A percentile compares a stretch with the other conserved stretches of the same genome.
phyloP scores from a whole-genome alignment of 2,329 filamentous ascomycete genomes.

The Botrytis deweyae region DNA sequence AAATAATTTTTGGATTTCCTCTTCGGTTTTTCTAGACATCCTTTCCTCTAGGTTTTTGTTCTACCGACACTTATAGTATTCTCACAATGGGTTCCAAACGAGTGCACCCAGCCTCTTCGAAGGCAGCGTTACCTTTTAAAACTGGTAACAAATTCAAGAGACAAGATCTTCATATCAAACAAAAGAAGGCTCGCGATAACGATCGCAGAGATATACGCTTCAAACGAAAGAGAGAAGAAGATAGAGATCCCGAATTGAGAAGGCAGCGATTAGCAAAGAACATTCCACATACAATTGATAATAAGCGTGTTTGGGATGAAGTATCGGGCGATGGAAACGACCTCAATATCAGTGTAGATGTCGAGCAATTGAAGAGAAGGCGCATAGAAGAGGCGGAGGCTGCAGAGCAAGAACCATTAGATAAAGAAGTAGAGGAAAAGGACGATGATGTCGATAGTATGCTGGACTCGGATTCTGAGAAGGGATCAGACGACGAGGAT shows the following conservation, averaged over 20 bases:
- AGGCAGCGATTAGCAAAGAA: slow-evolving; percentile 74
- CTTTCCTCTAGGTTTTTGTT: neutral
- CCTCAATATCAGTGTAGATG: slow-evolving; percentile 53
- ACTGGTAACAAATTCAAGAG: slow-evolving; percentile 77
- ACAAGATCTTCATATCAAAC: slow-evolving; percentile 73
- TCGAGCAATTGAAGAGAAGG: slow-evolving; percentile 58
- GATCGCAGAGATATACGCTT: slow-evolving; percentile 75
- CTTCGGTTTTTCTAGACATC: neutral
- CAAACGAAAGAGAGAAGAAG: slow-evolving; percentile 79
- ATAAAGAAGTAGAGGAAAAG: slow-evolving; percentile 46
- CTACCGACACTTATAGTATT: slow-evolving; percentile 14
- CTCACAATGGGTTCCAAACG: slow-evolving; percentile 51
- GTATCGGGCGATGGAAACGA: slow-evolving; percentile 62
- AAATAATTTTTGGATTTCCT: slow-evolving; percentile 26
- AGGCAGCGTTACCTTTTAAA: slow-evolving; percentile 51
- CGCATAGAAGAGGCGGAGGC: slow-evolving; percentile 52
- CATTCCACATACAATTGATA: slow-evolving; percentile 77
- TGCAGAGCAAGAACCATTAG: slow-evolving; percentile 45
- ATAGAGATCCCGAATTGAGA: slow-evolving; percentile 74
- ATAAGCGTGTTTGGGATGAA: slow-evolving; percentile 88
- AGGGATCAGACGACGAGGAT: slow-evolving; percentile 48
- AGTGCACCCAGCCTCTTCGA: slow-evolving; percentile 44
- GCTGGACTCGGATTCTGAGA: slow-evolving; percentile 60
- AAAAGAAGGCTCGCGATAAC: slow-evolving; percentile 75
- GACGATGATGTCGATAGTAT: slow-evolving; percentile 72